phyloP scores from a whole-genome alignment of 257 asterid genomes.

The Solanum etuberosum region DNA sequence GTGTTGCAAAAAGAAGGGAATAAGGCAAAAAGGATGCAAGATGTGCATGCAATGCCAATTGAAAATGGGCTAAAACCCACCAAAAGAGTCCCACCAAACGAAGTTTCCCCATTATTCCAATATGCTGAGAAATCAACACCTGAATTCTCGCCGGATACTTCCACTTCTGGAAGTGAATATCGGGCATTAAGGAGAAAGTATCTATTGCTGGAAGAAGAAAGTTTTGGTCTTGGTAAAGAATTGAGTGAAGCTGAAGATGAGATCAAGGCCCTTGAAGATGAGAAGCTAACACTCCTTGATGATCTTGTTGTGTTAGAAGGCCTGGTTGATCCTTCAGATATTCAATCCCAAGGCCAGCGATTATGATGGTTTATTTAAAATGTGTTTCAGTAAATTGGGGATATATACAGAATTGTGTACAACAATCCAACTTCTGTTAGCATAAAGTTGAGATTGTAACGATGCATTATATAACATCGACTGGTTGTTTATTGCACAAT shows the following conservation, averaged over 20 bases:
- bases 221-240: conserved; percentile 54
- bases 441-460: neutral
- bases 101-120: conserved; percentile 17
- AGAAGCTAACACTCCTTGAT: conserved; percentile 64
- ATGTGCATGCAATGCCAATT: conserved; percentile 5
- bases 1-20: conserved; percentile 27
- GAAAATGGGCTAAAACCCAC: conserved; percentile 41
- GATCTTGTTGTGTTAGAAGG: conserved; percentile 93
- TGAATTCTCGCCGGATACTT: conserved; percentile 31
- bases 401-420: neutral
- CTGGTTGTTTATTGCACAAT: neutral
- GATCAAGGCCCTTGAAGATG: conserved; percentile 65
- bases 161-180: conserved; percentile 48
- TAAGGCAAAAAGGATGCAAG: conserved; percentile 19
- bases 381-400: neutral
- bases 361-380: neutral
- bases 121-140: conserved; percentile 26
- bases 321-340: conserved; percentile 57
- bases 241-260: conserved; percentile 56
- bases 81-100: conserved; percentile 22
- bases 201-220: conserved; percentile 69
- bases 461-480: neutral
- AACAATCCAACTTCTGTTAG: neutral
- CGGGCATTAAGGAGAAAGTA: conserved; percentile 70
- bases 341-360: conserved; percentile 28